Evolutionary conservation across 164 flowering plant species (phyloP), one percentile per base, ranked within the genome.

Genomic region (Warburgia ugandensis): DNA sequence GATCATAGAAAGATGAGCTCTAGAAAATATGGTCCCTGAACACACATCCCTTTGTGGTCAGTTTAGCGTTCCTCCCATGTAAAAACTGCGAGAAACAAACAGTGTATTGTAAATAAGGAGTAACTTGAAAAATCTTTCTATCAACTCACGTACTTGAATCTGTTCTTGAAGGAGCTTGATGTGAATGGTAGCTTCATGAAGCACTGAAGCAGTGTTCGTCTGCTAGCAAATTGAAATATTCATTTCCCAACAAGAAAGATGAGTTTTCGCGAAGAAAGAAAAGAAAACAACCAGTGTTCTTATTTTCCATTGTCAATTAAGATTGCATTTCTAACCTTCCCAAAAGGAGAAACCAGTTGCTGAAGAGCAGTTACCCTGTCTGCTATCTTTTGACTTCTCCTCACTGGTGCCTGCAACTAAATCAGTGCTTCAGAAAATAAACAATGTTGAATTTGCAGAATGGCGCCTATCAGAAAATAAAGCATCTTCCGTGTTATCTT

Each of bases 171-270:
- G 77, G 16, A 72, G 63, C 49, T 73, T 74, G 64, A 84, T 81
- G 20, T 62, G 57, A 49, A 68, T 55, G 29, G 68, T 61, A 27
- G 94, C 80, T 50, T 81, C 84, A 56, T 81, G 77, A 56, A 84
- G 86, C 46, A 84, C 94, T 21, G 88, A 77, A 59, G 94, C 86
- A 9, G 84, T 81, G 52, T 81, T 83, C 19, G 88, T 77, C 94
- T 84, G 81, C 63, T 45, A 31, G 20, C 1, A 26, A 45, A 36
- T 20, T 44, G 11, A 47, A 35, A n/a, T 22, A 20, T 12, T 39
- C 37, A 40, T 29, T 41, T 53, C 11, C 33, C 17, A 29, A 8
- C 20, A 36, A 19, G 30, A 29, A 5, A 30, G 2, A 14, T 41
- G 10, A 9, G 4, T 36, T 22, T 42, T 28, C 12, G 20, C 3